Evolutionary conservation across 148 eudicot species (phyloP).

Genomic region (Cornus controversa): DNA sequence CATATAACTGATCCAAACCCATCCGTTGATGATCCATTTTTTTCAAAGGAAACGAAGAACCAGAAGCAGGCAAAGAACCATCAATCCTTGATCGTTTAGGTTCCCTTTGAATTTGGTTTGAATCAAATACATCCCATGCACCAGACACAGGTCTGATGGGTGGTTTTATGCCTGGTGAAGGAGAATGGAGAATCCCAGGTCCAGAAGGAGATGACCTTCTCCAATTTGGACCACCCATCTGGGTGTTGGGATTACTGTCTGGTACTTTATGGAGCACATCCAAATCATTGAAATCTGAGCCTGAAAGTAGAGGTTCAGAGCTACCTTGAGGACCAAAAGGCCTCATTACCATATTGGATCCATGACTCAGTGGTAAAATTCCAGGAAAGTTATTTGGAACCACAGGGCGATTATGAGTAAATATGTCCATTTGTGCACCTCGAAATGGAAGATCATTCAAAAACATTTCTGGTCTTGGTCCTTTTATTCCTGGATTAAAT

Average conservation of each 20-base stretch:
- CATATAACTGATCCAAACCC: conserved; percentile 35
- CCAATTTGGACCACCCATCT: conserved; percentile 52
- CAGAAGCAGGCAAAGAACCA: conserved; percentile 31
- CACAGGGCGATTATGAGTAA: conserved; percentile 34
- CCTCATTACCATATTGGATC: conserved; percentile 42
- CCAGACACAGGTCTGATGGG: conserved; percentile 39
- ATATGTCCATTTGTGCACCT: conserved; percentile 41
- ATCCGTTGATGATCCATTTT: conserved; percentile 28
- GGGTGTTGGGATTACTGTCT: conserved; percentile 34
- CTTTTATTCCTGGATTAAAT: conserved; percentile 44
- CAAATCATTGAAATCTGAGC: conserved; percentile 52
- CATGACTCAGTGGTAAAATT: conserved; percentile 33
- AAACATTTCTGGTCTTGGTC: conserved; percentile 48
- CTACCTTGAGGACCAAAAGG: conserved; percentile 64
- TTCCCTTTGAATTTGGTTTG: conserved; percentile 66
- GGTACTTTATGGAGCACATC: conserved; percentile 31
- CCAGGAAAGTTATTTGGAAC: conserved; percentile 40
- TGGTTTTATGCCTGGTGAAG: conserved; percentile 39
- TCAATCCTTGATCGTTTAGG: conserved; percentile 69
- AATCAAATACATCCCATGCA: conserved; percentile 80
- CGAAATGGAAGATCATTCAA: conserved; percentile 42
- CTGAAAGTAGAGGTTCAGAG: conserved; percentile 43
- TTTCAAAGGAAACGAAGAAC: conserved; percentile 23
- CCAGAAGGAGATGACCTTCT: conserved; percentile 57
- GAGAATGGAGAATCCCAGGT: conserved; percentile 51